Base-by-base conservation (phyloP, 2,329 filamentous ascomycete genomes). In the Myriosclerotinia curreyana region DNA sequence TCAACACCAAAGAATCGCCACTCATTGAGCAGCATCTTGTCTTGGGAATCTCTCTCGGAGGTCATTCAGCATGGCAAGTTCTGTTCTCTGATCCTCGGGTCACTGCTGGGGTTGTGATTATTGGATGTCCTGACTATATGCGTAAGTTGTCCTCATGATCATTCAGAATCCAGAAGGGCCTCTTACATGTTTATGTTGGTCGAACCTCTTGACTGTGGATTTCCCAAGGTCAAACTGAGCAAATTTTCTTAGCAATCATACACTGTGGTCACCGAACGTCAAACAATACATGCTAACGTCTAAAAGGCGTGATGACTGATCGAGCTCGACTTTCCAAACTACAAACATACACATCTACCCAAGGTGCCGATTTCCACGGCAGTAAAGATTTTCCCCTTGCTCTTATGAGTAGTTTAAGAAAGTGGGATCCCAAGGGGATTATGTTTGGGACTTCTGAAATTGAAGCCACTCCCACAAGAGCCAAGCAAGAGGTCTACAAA, bases 41-140 rank as follows among this genome's bases (percentile, higher is more conserved):
- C 14, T 80, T 96, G 48, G 95, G 95, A 0, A 85, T 96, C 65
- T 94, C 90, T 31, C 79, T 98, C 0, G 95, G 95, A 7, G 95
- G 91, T 0, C 95, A 98, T 75, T 86, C 89, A 15, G 87, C 89
- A 1, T 98, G 94, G 92, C 89, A 96, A 73, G 83, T 86, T 36
- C 77, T 96, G 65, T 83, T 97, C 53, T 83, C 86, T 46, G 93
- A 98, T 66, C 85, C 87, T 22, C 83, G 92, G 68, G 83, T 98
- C 63, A 87, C 82, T n/a, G 87, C 90, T 0, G 92, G 85, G 0
- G 86, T 96, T 9, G 82, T 90, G 3, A 83, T 96, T 31, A 90
- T 98, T 61, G 95, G 94, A 1, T 96, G 92, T 75, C 92, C 93
- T 0, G 94, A 99, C 76, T 96, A 91, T 71, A 85, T 87, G 68